A percentile compares a stretch with the other conserved stretches of the same genome.
phyloP scores from a whole-genome alignment of 106 monocot genomes.

The Dendrobium officinale region DNA sequence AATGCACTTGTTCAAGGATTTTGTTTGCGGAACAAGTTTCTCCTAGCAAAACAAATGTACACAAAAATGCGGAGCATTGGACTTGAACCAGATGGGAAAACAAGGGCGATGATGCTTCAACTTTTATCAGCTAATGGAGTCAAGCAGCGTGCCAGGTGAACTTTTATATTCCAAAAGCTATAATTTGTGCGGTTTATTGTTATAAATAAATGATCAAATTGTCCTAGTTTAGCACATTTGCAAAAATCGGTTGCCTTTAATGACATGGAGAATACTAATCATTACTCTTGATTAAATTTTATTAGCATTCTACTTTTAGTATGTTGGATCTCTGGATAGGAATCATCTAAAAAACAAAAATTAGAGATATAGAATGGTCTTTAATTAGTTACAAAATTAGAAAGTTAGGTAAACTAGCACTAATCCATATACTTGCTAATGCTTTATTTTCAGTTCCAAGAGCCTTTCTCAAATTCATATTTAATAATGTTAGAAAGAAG shows the following conservation, averaged over 20 bases:
- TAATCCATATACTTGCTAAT: not conserved
- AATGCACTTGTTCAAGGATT: constrained; percentile 78
- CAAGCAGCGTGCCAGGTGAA: constrained; percentile 9
- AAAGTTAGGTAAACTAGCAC: not conserved
- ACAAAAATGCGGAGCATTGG: constrained; percentile 49
- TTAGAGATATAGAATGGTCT: not conserved
- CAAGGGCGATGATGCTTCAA: constrained; percentile 81
- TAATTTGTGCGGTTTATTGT: not conserved
- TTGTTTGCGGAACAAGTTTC: constrained; percentile 53
- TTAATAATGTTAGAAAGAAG: too few species aligned
- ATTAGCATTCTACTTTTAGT: not conserved
- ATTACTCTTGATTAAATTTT: not conserved
- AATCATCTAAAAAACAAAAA: not conserved
- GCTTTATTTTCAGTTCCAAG: not conserved
- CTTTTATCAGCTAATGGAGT: constrained; percentile 28
- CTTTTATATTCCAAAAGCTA: not conserved
- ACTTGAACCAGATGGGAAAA: constrained; percentile 78
- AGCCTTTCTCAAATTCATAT: not conserved
- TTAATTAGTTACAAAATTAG: not conserved
- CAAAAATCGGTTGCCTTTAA: not conserved
- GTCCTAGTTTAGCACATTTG: not conserved
- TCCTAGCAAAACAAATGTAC: constrained; percentile 53
- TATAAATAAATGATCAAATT: not conserved
- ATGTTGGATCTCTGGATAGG: not conserved
- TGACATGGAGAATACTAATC: not conserved